phyloP scores from a whole-genome alignment of 1,284 basidiomycete species.

The Volvariella volvacea region DNA sequence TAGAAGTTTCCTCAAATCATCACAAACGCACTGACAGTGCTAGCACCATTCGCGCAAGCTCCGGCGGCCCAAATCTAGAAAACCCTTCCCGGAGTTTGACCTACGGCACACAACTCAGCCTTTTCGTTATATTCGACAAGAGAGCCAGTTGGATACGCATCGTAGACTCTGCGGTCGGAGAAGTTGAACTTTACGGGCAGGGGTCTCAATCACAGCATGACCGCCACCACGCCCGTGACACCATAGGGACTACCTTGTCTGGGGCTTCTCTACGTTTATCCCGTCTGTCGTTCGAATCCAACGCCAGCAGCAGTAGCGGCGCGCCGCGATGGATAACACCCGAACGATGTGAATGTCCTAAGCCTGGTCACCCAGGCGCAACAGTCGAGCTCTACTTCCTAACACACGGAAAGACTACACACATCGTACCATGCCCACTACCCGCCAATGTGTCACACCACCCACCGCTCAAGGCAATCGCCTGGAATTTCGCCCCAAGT shows the following conservation, averaged over 20 bases:
- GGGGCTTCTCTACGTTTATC: slow-evolving; percentile 28
- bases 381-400: slow-evolving; percentile 48
- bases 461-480: slow-evolving; percentile 46
- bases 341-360: slow-evolving; percentile 42
- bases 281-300: slow-evolving; percentile 46
- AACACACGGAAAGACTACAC: slow-evolving; percentile 62
- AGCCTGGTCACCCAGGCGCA: slow-evolving; percentile 19
- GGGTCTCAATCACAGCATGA: slow-evolving; percentile 8
- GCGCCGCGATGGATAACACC: slow-evolving; percentile 50
- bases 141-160: slow-evolving; percentile 74
- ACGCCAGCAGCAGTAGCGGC: slow-evolving; percentile 27
- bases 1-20: slow-evolving; percentile 37
- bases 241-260: slow-evolving; percentile 20
- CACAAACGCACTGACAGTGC: slow-evolving; percentile 30
- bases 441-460: slow-evolving; percentile 40
- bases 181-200: slow-evolving; percentile 62
- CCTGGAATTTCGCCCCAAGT: slow-evolving; percentile 55
- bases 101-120: slow-evolving; percentile 62
- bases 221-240: slow-evolving; percentile 17
- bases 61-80: slow-evolving; percentile 17
- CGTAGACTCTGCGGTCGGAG: slow-evolving; percentile 70
- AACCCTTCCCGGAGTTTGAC: slow-evolving; percentile 22
- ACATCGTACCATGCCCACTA: slow-evolving; percentile 61
- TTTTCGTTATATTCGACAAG: slow-evolving; percentile 79
- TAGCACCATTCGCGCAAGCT: slow-evolving; percentile 19